These are phyloP conservation scores for Clohesyomyces aquaticus DNA, from an alignment of 495 filamentous ascomycete species.

Conservation along the genomic window DNA sequence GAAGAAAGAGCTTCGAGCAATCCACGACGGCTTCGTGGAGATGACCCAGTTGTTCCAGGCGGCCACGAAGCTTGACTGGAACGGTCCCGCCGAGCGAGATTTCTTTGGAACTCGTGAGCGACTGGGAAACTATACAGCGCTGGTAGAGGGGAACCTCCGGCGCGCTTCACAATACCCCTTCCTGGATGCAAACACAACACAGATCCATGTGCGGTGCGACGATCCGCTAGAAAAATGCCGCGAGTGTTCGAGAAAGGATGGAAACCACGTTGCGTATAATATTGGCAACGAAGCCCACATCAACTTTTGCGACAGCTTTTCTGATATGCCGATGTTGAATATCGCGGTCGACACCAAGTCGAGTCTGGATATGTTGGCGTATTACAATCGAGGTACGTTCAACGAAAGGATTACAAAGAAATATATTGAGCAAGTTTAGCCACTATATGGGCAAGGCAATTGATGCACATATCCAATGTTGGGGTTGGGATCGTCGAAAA, in stretches of 20 bases:
- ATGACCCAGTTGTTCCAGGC: conserved; percentile 31
- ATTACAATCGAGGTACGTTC: conserved; percentile 33
- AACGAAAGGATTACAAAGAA: neutral
- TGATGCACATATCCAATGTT: conserved; percentile 33
- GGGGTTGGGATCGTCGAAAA: conserved; percentile 17
- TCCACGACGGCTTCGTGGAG: conserved; percentile 25
- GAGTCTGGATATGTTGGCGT: conserved; percentile 13
- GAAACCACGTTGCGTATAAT: conserved; percentile 24
- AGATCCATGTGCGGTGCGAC: conserved; percentile 33
- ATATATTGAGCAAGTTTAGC: conserved; percentile 10
- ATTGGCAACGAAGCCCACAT: conserved; percentile 36
- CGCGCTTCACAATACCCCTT: conserved; percentile 29
- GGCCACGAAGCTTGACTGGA: conserved; percentile 12
- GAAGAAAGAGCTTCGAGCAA: conserved; percentile 18
- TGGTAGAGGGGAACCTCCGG: conserved; percentile 23
- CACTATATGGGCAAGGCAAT: conserved; percentile 30
- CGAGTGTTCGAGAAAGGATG: conserved; percentile 14
- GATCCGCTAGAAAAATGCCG: conserved; percentile 26
- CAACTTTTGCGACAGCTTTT: conserved; percentile 31
- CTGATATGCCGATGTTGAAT: conserved; percentile 16
- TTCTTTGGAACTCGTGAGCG: conserved; percentile 18
- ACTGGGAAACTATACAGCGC: conserved; percentile 20
- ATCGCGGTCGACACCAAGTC: conserved; percentile 3
- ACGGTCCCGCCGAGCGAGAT: conserved; percentile 11
- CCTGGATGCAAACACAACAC: conserved; percentile 16